A percentile compares a stretch with the other conserved stretches of the same genome.
Conservation (phyloP, 495 filamentous ascomycete genomes). For the Penicillium ochrochloron region DNA sequence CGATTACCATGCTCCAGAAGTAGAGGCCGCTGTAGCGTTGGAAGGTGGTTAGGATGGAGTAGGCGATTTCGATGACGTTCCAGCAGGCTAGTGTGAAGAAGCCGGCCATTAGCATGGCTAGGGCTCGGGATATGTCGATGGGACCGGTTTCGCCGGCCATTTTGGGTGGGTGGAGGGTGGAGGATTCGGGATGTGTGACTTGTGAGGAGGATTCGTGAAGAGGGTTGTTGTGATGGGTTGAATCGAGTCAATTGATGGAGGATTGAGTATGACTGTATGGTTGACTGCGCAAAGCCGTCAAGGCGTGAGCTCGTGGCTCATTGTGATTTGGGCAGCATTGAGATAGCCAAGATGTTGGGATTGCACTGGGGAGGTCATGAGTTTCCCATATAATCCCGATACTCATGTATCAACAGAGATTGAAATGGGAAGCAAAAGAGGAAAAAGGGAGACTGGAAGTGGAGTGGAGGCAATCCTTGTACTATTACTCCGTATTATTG, state of each 20-base stretch:
- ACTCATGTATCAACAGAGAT: not conserved
- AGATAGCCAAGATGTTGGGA: not conserved
- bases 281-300: not conserved
- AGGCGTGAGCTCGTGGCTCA: not conserved
- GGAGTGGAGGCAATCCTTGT: not conserved
- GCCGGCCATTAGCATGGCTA: constrained; percentile 37
- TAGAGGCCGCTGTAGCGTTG: constrained; percentile 45
- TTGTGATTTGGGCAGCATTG: not conserved
- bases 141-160: constrained; percentile 30
- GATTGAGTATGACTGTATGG: not conserved
- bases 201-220: not conserved
- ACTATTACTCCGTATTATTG: too few species aligned
- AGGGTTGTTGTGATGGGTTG: not conserved
- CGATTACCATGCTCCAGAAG: constrained; percentile 49
- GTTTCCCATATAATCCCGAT: not conserved
- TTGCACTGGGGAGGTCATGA: not conserved
- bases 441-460: not conserved
- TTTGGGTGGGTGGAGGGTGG: not conserved
- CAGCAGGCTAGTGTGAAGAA: constrained; percentile 42
- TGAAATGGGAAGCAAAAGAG: too few species aligned
- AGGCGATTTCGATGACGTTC: constrained; percentile 43
- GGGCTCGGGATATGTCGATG: constrained; percentile 14
- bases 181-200: not conserved
- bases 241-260: not conserved
- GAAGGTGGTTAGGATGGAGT: constrained; percentile 49